Evolutionary conservation across 2,329 filamentous ascomycete genomes (phyloP), one percentile per base, ranked within the genome.

Genomic region (Hypoxylon sp.): DNA sequence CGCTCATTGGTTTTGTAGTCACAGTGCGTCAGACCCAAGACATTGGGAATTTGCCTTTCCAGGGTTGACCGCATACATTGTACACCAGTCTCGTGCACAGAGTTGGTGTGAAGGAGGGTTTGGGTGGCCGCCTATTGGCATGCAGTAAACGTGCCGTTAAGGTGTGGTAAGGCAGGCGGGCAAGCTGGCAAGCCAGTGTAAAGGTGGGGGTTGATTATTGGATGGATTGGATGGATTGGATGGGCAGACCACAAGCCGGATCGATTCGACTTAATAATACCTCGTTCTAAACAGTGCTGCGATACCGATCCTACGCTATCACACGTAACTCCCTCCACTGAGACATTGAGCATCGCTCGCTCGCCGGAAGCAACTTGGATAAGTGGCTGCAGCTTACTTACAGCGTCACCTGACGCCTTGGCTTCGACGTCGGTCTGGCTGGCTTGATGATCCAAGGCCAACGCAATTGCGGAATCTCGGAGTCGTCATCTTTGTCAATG

Each of bases 1-100:
- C 54, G 36, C 48, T 59, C 35, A 37, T 51, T 60, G 55, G 53
- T 47, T 46, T 54, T 41, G 53, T 51, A 37, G 58, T 61, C 63
- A 67, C 65, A 67, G 64, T 67, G 65, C 62, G 64, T 61, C 59
- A 53, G 64, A 57, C 57, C 65, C 65, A 62, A 59, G 21, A 25
- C 21, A 5, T 62, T 60, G 65, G 65, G 51, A 59, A 55, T 26
- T 21, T 38, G 21, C 43, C 30, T 37, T 56, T n/a, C 51, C 26
- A 49, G 47, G 35, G 40, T 46, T 43, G 53, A 46, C 41, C 50
- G 56, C 56, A 59, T 56, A 59, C 53, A 57, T 56, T 57, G 42
- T 57, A 46, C 36, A 44, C 53, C 45, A 57, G 57, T 61, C 60
- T 61, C 63, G 62, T 65, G 61, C 61, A 41, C 57, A 42, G 58